Evolutionary conservation across 2,329 filamentous ascomycete genomes (phyloP).

Genomic region (Rhexocercosporidium sp.): DNA sequence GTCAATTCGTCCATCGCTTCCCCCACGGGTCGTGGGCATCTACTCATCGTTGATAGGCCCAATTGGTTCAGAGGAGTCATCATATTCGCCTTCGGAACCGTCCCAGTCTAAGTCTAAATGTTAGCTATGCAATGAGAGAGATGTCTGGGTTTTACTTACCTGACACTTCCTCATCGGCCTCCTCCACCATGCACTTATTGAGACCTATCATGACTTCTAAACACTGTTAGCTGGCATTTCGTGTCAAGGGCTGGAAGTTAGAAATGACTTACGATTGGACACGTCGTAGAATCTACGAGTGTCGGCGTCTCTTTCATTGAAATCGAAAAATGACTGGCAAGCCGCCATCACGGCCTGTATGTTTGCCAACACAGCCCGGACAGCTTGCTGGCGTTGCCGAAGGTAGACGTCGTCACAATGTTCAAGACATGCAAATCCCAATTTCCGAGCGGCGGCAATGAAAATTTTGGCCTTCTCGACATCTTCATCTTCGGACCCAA

Average conservation of each 20-base stretch:
- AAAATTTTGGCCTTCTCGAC: constrained; percentile 23
- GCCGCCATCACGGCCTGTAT: constrained; percentile 37
- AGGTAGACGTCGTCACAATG: constrained; percentile 40
- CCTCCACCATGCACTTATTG: constrained; percentile 42
- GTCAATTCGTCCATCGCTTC: constrained; percentile 15
- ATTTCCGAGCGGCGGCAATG: constrained; percentile 27
- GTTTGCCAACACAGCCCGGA: constrained; percentile 35
- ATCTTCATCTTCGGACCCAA: constrained; percentile 25
- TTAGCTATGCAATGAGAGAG: not conserved
- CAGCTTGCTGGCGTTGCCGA: constrained; percentile 35
- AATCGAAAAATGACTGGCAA: constrained; percentile 36
- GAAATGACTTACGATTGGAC: constrained; percentile 30
- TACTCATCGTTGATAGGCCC: constrained; percentile 48
- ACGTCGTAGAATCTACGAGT: constrained; percentile 26
- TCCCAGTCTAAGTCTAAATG: constrained; percentile 39
- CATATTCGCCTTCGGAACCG: constrained; percentile 44
- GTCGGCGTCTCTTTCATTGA: constrained; percentile 24
- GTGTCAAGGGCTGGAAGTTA: not conserved
- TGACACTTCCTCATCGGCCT: constrained; percentile 46
- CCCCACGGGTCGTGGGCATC: not conserved
- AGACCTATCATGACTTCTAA: constrained; percentile 39
- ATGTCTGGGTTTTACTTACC: constrained; percentile 38
- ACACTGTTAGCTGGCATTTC: constrained; percentile 21
- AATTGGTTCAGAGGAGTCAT: constrained; percentile 59
- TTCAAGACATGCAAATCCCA: constrained; percentile 39